phyloP scores from a whole-genome alignment of 306 rosid species.

The Heteromeles arbutifolia region DNA sequence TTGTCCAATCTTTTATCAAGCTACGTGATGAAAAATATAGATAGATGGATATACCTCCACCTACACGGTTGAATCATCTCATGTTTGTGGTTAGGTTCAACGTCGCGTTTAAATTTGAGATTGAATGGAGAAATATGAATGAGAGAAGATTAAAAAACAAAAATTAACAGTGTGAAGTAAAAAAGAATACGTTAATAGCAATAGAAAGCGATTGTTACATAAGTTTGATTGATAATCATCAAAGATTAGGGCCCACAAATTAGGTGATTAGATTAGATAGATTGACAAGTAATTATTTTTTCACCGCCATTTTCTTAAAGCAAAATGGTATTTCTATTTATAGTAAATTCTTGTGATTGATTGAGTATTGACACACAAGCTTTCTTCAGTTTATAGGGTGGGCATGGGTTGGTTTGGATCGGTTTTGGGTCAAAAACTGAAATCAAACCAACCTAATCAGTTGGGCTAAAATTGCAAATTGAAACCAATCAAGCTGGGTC shows the following conservation, averaged over 20 bases:
- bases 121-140: not conserved
- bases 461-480: too few species aligned
- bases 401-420: too few species aligned
- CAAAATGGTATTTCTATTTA: not conserved
- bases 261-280: not conserved
- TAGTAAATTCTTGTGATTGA: constrained; percentile 10
- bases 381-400: not conserved
- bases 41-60: too few species aligned
- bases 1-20: too few species aligned
- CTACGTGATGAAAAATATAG: too few species aligned
- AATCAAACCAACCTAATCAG: too few species aligned
- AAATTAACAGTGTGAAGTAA: too few species aligned
- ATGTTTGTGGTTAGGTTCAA: not conserved
- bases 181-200: rapidly evolving
- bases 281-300: not conserved
- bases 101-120: not conserved
- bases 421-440: too few species aligned
- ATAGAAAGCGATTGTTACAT: too few species aligned
- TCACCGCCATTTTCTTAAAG: not conserved
- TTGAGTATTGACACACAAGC: not conserved
- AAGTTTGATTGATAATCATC: not conserved
- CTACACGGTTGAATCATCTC: too few species aligned
- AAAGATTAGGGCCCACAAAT: not conserved
- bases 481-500: too few species aligned
- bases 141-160: too few species aligned